Evolutionary conservation across 805 yeast species (phyloP).

Genomic region (Schwanniomyces occidentalis): DNA sequence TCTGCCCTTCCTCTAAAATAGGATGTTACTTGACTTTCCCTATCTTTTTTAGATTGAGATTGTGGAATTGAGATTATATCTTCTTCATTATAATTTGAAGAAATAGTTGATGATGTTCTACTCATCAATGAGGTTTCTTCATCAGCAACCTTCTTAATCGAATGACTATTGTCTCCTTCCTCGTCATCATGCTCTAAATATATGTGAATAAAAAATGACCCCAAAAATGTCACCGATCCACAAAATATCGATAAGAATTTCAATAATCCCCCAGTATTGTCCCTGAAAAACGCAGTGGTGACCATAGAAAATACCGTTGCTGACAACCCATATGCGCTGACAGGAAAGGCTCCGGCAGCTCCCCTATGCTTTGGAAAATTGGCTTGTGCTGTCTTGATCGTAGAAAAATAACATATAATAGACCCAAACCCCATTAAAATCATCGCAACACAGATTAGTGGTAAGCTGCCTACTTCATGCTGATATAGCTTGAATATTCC

Average conservation of each 20-base stretch:
- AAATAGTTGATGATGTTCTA: conserved; percentile 2
- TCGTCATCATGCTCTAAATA: conserved; percentile 30
- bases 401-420: conserved; percentile 59
- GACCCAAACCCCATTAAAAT: conserved; percentile 65
- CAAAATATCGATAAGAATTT: conserved; percentile 56
- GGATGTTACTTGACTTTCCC: too few species aligned
- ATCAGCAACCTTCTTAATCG: conserved; percentile 1
- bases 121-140: conserved; percentile 8
- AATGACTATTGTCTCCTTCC: conserved; percentile 7
- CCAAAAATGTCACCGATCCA: conserved; percentile 44
- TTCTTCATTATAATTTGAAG: too few species aligned
- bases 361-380: conserved; percentile 75
- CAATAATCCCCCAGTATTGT: conserved; percentile 55
- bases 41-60: too few species aligned
- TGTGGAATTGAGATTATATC: too few species aligned
- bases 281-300: conserved; percentile 53
- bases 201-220: conserved; percentile 46
- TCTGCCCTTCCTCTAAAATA: conserved; percentile 7
- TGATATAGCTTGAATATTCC: conserved; percentile 50
- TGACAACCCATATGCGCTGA: conserved; percentile 68
- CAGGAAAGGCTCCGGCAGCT: conserved; percentile 67
- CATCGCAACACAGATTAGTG: conserved; percentile 50
- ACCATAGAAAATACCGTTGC: conserved; percentile 64
- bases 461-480: conserved; percentile 37
- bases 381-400: conserved; percentile 53